A percentile compares a stretch with the other conserved stretches of the same genome.
Conservation (phyloP, 306 rosid genomes). For the Notholithocarpus densiflorus region DNA sequence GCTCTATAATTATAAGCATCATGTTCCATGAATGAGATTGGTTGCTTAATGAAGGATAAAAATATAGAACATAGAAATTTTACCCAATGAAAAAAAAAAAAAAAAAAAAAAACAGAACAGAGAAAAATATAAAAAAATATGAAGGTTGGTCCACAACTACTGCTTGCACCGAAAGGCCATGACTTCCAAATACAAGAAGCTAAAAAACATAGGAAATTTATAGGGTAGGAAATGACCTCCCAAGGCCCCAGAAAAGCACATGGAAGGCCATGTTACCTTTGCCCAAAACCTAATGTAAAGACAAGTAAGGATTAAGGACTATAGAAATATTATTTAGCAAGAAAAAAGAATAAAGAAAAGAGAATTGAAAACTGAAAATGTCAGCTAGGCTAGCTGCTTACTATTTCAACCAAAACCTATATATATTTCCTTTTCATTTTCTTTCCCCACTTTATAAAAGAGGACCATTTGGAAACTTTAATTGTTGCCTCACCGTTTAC, state of each 20-base stretch:
- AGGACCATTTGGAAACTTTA: not conserved
- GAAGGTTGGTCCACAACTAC: constrained; percentile 35
- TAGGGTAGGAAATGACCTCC: constrained; percentile 18
- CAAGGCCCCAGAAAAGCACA: constrained; percentile 19
- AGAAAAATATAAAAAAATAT: not conserved
- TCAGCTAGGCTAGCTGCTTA: not conserved
- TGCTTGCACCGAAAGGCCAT: constrained; percentile 7
- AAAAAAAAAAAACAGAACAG: too few species aligned
- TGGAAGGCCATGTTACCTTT: constrained; percentile 43
- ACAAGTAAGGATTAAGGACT: not conserved
- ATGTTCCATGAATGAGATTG: constrained; percentile 54
- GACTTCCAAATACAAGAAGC: not conserved
- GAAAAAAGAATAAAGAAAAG: too few species aligned
- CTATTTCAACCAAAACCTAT: too few species aligned
- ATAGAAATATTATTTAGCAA: too few species aligned
- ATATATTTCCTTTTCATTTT: not conserved
- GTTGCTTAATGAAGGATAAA: constrained; percentile 20
- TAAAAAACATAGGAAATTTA: not conserved
- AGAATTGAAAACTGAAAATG: not conserved
- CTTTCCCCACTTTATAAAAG: not conserved
- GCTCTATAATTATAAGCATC: constrained; percentile 30
- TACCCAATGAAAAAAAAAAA: too few species aligned
- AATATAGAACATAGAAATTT: constrained; percentile 2
- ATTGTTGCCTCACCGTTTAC: not conserved
- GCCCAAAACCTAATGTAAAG: not conserved